Base-by-base conservation (phyloP, 768 basidiomycete genomes). In the Mrakia frigida region DNA sequence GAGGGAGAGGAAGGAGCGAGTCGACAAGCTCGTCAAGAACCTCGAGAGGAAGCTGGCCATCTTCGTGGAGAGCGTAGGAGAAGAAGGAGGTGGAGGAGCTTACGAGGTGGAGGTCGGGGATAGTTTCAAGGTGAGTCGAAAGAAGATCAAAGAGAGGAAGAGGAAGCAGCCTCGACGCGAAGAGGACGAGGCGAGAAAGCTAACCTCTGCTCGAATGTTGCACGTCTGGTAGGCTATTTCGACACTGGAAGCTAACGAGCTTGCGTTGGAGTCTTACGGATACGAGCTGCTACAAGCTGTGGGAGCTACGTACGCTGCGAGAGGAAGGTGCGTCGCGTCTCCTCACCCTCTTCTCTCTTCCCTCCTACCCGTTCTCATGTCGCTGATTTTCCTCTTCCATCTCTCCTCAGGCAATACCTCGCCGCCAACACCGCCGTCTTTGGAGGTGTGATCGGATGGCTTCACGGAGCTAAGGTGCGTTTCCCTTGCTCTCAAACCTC, bases 221-320 rank as follows among this genome's bases (percentile, higher is more conserved):
- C 56, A 18, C 2, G 16, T 50, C 21, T 21, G 11, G 16, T 1
- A 82, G 81, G 82, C 81, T 52, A 83, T 81, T 25, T 82, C 81
- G 63, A 77, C 80, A 13, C 76, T 83, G n/a, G 83, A 83, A 75
- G 82, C 83, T 23, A 79, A 78, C 70, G 83, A 84, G 70, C 80
- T 84, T 14, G 80, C 80, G 67, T 80, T 83, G 31, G 84, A 84
- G 75, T 83, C 81, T 43, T 84, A 84, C 60, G 84, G 84, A 13
- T 79, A 80, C 23, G 84, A 84, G 76, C 76, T 84, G 63, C 79
- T 83, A 0, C 80, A 83, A 37, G 81, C 84, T 28, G 81, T 84
- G 50, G 84, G 84, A 21, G 63, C 78, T 39, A 81, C 82, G 10
- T 84, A 84, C 61, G 80, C 80, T 41, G 79, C 81, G 6, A 82